A percentile compares a stretch with the other conserved stretches of the same genome.
phyloP scores from a whole-genome alignment of 2,329 filamentous ascomycete species.

The Hypoxylon sp. region DNA sequence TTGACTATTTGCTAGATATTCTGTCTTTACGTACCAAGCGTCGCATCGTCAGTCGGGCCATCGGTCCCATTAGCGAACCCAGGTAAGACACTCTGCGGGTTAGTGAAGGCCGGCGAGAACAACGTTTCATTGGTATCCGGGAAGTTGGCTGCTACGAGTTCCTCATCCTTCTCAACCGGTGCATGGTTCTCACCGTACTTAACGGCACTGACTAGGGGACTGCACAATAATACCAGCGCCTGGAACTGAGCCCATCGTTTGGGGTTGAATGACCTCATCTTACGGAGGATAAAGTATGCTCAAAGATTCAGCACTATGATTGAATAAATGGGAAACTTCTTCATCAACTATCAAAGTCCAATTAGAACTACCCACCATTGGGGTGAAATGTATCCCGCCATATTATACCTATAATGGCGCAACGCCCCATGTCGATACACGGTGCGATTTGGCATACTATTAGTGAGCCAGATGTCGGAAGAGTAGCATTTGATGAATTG shows the following conservation, averaged over 20 bases:
- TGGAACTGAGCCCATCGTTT: neutral
- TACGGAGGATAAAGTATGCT: neutral
- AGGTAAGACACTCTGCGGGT: conserved; percentile 44
- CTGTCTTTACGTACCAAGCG: conserved; percentile 47
- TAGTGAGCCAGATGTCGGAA: neutral
- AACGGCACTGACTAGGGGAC: conserved; percentile 33
- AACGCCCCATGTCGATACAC: conserved; percentile 6
- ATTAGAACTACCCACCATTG: neutral
- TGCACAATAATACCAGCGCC: conserved; percentile 10
- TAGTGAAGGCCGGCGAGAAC: conserved; percentile 51
- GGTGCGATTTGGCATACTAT: neutral
- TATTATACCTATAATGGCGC: conserved; percentile 21
- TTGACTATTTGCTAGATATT: neutral
- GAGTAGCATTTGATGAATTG: conserved; percentile 6
- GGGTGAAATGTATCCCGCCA: conserved; percentile 12
- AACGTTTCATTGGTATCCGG: conserved; percentile 51
- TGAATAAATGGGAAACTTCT: neutral
- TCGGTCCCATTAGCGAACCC: conserved; percentile 52
- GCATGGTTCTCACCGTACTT: conserved; percentile 50
- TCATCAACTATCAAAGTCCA: too few species aligned
- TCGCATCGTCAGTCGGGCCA: conserved; percentile 52
- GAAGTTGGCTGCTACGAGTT: conserved; percentile 52
- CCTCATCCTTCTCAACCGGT: conserved; percentile 49
- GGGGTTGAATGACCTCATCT: conserved; percentile 1
- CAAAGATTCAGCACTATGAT: neutral